A percentile compares a stretch with the other conserved stretches of the same genome.
phyloP scores from a whole-genome alignment of 176 grass and related monocot species.

The Carex littledalei region DNA sequence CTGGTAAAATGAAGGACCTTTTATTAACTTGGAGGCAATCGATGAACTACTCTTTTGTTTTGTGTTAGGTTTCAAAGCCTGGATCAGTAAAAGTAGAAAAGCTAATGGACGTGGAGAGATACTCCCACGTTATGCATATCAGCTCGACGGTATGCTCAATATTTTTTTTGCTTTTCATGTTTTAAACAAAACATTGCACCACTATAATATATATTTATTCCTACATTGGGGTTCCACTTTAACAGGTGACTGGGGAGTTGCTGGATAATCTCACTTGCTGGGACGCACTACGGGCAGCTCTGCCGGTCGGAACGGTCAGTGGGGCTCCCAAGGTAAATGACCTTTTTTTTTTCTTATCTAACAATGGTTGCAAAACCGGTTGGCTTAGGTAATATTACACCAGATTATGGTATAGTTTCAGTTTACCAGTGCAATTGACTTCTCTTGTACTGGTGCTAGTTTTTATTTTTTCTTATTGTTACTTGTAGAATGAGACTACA shows the following conservation, averaged over 20 bases:
- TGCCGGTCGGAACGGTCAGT: slow-evolving; percentile 92
- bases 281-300: slow-evolving; percentile 74
- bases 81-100: slow-evolving; percentile 85
- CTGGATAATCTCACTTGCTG: slow-evolving; percentile 70
- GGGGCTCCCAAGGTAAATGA: slow-evolving; percentile 79
- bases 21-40: not conserved
- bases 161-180: not conserved
- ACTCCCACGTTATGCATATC: slow-evolving; percentile 97
- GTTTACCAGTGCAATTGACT: not conserved
- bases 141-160: slow-evolving; percentile 72
- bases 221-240: slow-evolving; percentile 16
- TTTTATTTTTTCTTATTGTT: not conserved
- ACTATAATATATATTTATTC: not conserved
- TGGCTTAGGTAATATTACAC: not conserved
- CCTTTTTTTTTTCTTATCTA: not conserved
- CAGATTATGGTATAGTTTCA: not conserved
- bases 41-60: not conserved
- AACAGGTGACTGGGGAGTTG: slow-evolving; percentile 72
- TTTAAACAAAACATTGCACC: not conserved
- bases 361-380: not conserved
- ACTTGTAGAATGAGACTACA: slow-evolving; percentile 7
- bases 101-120: slow-evolving; percentile 86
- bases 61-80: slow-evolving; percentile 68
- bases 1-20: not conserved
- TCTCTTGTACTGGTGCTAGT: not conserved